These are phyloP conservation scores for Cryptosporidium muris DNA, from an alignment of 169 alveolate genomes.

Conservation along the genomic window DNA sequence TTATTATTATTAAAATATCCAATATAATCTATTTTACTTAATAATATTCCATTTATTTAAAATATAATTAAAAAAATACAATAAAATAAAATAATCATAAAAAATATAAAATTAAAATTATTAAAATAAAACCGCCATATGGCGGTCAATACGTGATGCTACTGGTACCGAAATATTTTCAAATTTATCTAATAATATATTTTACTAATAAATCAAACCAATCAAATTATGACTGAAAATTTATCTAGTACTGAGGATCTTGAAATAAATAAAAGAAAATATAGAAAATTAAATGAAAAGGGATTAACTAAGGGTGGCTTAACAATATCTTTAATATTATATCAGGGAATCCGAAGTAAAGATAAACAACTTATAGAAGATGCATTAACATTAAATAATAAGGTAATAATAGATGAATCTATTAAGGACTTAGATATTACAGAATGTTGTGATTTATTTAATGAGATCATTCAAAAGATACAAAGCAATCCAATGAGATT, in stretches of 20 bases:
- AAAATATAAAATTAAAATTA: too few species aligned
- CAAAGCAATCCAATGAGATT: slow-evolving; percentile 52
- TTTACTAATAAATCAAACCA: not conserved
- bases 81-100: too few species aligned
- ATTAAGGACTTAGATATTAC: not conserved
- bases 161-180: too few species aligned
- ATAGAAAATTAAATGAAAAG: slow-evolving; percentile 8
- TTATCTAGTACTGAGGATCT: not conserved
- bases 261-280: not conserved
- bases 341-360: slow-evolving; percentile 54
- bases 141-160: too few species aligned
- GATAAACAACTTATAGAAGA: slow-evolving; percentile 49
- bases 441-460: slow-evolving; percentile 39
- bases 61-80: too few species aligned
- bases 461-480: slow-evolving; percentile 49
- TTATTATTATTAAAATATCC: too few species aligned
- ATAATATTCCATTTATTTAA: too few species aligned
- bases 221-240: not conserved
- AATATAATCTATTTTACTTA: too few species aligned
- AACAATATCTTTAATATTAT: slow-evolving; percentile 26
- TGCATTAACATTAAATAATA: slow-evolving; percentile 31
- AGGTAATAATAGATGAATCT: slow-evolving; percentile 9
- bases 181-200: too few species aligned
- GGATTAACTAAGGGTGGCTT: not conserved
- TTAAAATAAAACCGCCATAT: too few species aligned